These are phyloP conservation scores for Telopea speciosissima DNA, from an alignment of 177 flowering plant genomes.

Conservation along the genomic window DNA sequence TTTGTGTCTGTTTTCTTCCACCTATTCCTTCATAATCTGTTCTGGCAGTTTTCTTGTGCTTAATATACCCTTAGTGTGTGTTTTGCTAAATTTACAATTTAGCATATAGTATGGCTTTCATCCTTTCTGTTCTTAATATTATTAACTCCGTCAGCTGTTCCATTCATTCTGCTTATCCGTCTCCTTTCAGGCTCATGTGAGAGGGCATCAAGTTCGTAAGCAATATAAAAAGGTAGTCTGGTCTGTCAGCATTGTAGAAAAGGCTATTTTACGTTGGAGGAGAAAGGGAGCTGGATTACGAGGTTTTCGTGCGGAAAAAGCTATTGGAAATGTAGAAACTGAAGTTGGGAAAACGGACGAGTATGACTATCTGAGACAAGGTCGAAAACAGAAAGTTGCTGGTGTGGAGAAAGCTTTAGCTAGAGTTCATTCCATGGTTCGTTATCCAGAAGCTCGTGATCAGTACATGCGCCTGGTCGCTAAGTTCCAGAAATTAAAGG, in stretches of 20 bases:
- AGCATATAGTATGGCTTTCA: not conserved
- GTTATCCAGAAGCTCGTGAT: conserved; percentile 57
- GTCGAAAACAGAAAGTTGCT: conserved; percentile 52
- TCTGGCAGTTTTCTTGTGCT: not conserved
- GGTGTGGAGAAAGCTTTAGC: conserved; percentile 60
- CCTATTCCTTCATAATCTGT: not conserved
- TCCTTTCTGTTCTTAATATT: not conserved
- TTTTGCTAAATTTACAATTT: not conserved
- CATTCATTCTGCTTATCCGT: conserved; percentile 4
- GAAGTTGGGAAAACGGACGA: conserved; percentile 40
- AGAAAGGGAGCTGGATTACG: conserved; percentile 59
- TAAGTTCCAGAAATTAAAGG: conserved; percentile 33
- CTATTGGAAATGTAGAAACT: conserved; percentile 15
- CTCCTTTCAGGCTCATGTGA: conserved; percentile 70
- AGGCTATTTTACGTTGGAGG: conserved; percentile 82
- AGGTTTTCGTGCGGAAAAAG: conserved; percentile 37
- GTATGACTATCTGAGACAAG: conserved; percentile 49
- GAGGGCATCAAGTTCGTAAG: conserved; percentile 88
- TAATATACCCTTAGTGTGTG: not conserved
- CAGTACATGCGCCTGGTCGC: conserved; percentile 60
- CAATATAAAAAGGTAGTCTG: conserved; percentile 71
- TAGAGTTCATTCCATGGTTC: conserved; percentile 69
- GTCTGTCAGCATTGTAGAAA: conserved; percentile 88
- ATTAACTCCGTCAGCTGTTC: not conserved
- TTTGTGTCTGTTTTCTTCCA: not conserved